Base-by-base conservation (phyloP, 805 yeast genomes). In the Saturnispora galanensis region DNA sequence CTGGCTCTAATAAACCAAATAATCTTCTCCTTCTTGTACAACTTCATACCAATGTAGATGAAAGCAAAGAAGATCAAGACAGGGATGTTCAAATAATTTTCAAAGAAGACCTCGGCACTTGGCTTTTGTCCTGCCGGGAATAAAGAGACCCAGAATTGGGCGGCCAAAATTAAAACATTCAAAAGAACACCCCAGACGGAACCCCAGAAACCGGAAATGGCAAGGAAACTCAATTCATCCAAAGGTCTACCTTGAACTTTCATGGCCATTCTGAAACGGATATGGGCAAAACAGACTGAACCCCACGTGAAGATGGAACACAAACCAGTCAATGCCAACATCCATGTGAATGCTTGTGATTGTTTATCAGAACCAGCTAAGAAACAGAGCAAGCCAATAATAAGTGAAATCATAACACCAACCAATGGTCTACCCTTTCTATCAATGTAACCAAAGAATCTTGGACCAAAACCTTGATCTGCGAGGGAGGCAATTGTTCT, bases 261-360 rank as follows among this genome's bases (percentile, higher is more conserved):
- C 64, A 87, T 63, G 8, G 84, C 90, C 47, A 69, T 62, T 69
- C 90, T 78, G 65, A 81, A 82, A 53, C 89, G 69, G 42, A 84
- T 64, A 56, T 81, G 89, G 38, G 81, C 75, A 35, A 74, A 63
- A 56, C 82, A 78, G 50, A 84, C 78, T 6, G 86, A 74, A 42
- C 80, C 81, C 95, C 95, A 84, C 31, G 85, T 79, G 63, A 82
- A 77, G 48, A 84, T 68, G n/a, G 88, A 78, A 1, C 88, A 77
- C 50, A 84, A 67, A 49, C 89, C 89, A 35, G 87, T 79, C 31
- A 84, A 62, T n/a, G 89, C 83, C 55, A 81, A 67, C 62, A 84
- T 63, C 93, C 93, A 84, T 52, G 69, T 68, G 65, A 84, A 85
- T 28, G 82, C 81, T 7, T 64, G 72, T 41, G 70, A 71, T 54